phyloP scores from a whole-genome alignment of 1,139 yeast genomes.

The Saccharomyces hybrid region DNA sequence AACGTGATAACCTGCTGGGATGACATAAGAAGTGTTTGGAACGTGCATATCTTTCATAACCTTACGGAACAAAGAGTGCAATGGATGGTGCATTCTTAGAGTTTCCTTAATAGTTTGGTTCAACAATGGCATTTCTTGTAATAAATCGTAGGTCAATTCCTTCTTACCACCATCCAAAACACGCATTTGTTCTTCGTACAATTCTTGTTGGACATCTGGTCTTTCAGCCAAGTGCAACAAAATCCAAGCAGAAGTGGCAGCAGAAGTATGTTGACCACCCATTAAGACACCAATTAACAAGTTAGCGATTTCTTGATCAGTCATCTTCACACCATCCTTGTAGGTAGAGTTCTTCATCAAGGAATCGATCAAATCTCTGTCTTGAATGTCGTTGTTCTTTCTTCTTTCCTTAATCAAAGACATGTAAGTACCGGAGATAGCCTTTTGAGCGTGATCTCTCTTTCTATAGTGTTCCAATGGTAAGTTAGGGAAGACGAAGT shows the following conservation, averaged over 20 bases:
- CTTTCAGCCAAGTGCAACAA: slow-evolving; percentile 82
- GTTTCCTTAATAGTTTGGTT: slow-evolving; percentile 88
- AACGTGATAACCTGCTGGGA: slow-evolving; percentile 85
- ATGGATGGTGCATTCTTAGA: slow-evolving; percentile 89
- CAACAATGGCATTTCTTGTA: slow-evolving; percentile 72
- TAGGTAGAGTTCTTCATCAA: slow-evolving; percentile 76
- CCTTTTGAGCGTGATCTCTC: slow-evolving; percentile 83
- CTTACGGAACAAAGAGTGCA: slow-evolving; percentile 91
- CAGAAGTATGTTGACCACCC: slow-evolving; percentile 99
- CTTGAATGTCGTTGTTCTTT: slow-evolving; percentile 62
- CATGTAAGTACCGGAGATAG: slow-evolving; percentile 74
- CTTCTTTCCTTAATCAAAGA: slow-evolving; percentile 71
- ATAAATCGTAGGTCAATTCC: slow-evolving; percentile 71
- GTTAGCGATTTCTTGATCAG: slow-evolving; percentile 91
- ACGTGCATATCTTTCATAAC: slow-evolving; percentile 73
- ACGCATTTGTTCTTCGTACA: slow-evolving; percentile 62
- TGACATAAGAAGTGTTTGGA: slow-evolving; percentile 71
- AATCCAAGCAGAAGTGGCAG: slow-evolving; percentile 94
- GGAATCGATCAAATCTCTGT: slow-evolving; percentile 84
- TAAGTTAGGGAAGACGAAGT: slow-evolving; percentile 89
- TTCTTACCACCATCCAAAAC: slow-evolving; percentile 52
- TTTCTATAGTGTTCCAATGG: slow-evolving; percentile 81
- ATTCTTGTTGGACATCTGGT: slow-evolving; percentile 75
- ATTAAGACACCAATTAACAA: slow-evolving; percentile 88
- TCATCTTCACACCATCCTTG: slow-evolving; percentile 89